These are phyloP conservation scores for Botryotinia globosa DNA, from an alignment of 2,329 filamentous ascomycete genomes.

Conservation along the genomic window DNA sequence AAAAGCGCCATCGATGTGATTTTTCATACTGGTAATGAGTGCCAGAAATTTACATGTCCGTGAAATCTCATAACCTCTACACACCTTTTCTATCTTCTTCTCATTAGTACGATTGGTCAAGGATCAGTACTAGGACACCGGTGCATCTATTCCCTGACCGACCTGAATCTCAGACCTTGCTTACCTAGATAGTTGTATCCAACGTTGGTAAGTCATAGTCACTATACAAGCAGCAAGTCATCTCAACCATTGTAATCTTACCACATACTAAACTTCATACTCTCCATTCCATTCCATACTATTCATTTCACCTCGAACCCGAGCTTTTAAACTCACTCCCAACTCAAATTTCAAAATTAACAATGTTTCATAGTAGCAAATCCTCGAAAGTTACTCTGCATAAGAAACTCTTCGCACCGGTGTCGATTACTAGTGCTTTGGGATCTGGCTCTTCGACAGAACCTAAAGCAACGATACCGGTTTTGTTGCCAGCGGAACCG, in stretches of 20 bases:
- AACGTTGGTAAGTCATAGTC: neutral
- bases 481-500: neutral
- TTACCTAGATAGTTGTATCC: neutral
- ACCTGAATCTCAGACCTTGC: neutral
- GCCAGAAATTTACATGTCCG: neutral
- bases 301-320: neutral
- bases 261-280: neutral
- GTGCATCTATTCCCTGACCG: too few relatives aligned
- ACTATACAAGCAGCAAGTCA: neutral
- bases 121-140: neutral
- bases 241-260: too few relatives aligned
- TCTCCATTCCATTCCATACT: too few relatives aligned
- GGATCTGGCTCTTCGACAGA: neutral
- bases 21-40: neutral
- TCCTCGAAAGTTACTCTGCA: neutral
- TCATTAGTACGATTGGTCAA: neutral
- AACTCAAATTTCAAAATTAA: neutral
- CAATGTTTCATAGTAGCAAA: neutral
- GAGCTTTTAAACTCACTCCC: fast-evolving
- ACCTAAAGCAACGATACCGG: neutral
- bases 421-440: neutral
- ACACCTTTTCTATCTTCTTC: neutral
- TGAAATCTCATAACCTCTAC: neutral
- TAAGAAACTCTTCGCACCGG: neutral
- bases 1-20: neutral